phyloP scores from a whole-genome alignment of 345 rosid species.

The Murraya paniculata region DNA sequence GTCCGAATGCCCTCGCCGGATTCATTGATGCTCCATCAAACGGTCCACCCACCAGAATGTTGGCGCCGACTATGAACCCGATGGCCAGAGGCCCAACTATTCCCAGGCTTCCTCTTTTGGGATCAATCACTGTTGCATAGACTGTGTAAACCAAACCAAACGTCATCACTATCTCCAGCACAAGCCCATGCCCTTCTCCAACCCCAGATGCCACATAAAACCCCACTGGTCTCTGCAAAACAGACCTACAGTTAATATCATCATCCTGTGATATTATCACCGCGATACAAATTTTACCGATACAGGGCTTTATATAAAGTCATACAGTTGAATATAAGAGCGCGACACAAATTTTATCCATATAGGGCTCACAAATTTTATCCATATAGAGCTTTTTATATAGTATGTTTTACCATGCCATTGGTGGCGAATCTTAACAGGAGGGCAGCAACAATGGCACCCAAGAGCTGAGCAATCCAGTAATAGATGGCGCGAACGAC shows the following conservation, averaged over 20 bases:
- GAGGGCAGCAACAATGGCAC: constrained; percentile 59
- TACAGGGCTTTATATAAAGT: too few relatives aligned
- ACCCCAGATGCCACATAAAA: constrained; percentile 52
- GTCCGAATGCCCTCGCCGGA: constrained; percentile 47
- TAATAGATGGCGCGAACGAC: constrained; percentile 55
- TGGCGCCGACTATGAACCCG: constrained; percentile 38
- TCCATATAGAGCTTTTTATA: too few relatives aligned
- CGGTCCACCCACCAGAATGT: constrained; percentile 45
- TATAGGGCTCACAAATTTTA: too few relatives aligned
- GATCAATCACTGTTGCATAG: constrained; percentile 41
- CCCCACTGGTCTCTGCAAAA: constrained; percentile 58
- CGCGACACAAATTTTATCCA: too few relatives aligned
- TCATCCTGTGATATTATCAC: too few relatives aligned
- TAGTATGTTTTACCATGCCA: constrained; percentile 47
- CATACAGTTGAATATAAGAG: too few relatives aligned
- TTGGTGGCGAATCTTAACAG: constrained; percentile 57
- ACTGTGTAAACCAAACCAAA: constrained; percentile 44
- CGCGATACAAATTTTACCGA: too few relatives aligned
- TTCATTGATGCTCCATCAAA: constrained; percentile 54
- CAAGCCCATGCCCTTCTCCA: constrained; percentile 40
- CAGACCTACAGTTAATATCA: too few relatives aligned
- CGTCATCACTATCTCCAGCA: constrained; percentile 41
- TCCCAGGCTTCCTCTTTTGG: constrained; percentile 45
- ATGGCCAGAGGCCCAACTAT: constrained; percentile 48
- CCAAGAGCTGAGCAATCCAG: constrained; percentile 79